Percentiles rank a stretch among this genome's conserved stretches.
These are phyloP conservation scores for Protomyces inouyei DNA, from an alignment of 1,139 yeast genomes.

Conservation along the genomic window DNA sequence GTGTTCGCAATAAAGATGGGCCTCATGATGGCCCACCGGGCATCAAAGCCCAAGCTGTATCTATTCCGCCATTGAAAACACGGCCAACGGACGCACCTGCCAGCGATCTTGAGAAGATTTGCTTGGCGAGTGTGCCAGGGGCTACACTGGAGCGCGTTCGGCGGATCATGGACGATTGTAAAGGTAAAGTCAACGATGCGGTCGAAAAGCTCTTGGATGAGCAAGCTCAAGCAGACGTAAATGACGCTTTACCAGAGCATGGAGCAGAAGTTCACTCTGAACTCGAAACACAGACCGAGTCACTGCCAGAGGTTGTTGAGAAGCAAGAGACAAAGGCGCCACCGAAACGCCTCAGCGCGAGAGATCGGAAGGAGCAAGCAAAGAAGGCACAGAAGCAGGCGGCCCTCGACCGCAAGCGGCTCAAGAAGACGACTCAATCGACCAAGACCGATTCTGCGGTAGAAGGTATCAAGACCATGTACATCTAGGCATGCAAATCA, in stretches of 20 bases:
- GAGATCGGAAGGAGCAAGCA: constrained; percentile 17
- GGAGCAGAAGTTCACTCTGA: neutral
- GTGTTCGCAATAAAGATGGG: constrained; percentile 41
- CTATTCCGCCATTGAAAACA: constrained; percentile 2
- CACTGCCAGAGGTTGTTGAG: neutral
- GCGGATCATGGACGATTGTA: constrained; percentile 25
- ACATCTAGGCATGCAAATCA: neutral
- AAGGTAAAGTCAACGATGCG: constrained; percentile 26
- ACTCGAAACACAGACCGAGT: neutral
- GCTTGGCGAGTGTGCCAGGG: constrained; percentile 33
- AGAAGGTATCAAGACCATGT: neutral
- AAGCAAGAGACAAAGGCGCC: neutral
- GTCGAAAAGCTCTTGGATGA: constrained; percentile 32
- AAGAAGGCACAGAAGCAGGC: constrained; percentile 21
- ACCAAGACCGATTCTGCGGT: neutral
- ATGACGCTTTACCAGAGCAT: neutral
- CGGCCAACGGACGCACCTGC: constrained; percentile 31
- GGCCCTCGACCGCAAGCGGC: constrained; percentile 6
- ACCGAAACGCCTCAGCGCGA: neutral
- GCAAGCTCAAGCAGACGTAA: constrained; percentile 25
- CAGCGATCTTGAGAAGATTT: constrained; percentile 39
- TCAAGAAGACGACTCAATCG: neutral
- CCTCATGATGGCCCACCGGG: constrained; percentile 42
- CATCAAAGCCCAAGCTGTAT: constrained; percentile 31
- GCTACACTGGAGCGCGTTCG: constrained; percentile 27